Evolutionary conservation across 2,329 filamentous ascomycete species (phyloP).

Genomic region (Phyllosticta citribraziliensis): DNA sequence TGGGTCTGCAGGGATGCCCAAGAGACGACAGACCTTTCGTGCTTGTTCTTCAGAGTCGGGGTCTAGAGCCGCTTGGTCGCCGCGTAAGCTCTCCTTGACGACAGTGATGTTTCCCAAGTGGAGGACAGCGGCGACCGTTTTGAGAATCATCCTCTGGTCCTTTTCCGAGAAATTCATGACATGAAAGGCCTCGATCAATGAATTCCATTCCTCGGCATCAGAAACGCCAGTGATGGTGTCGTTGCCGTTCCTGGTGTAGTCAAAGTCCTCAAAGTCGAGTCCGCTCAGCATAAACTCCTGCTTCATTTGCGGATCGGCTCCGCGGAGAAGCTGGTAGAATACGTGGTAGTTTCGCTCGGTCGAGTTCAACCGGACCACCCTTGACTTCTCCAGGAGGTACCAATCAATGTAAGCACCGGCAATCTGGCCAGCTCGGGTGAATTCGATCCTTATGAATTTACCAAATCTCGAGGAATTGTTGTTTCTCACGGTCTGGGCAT

Average conservation of each 20-base stretch:
- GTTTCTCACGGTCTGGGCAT: slow-evolving; percentile 94
- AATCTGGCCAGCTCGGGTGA: slow-evolving; percentile 78
- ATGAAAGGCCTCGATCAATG: slow-evolving; percentile 80
- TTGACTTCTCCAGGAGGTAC: slow-evolving; percentile 97
- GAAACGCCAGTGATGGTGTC: slow-evolving; percentile 86
- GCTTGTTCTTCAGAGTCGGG: slow-evolving; percentile 66
- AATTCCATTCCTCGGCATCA: slow-evolving; percentile 82
- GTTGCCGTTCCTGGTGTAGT: slow-evolving; percentile 85
- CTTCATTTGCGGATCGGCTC: slow-evolving; percentile 64
- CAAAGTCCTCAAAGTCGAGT: slow-evolving; percentile 73
- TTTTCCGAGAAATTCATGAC: slow-evolving; percentile 87
- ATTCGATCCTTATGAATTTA: slow-evolving; percentile 97
- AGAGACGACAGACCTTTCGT: slow-evolving; percentile 67
- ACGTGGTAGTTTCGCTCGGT: slow-evolving; percentile 95
- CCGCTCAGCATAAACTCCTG: slow-evolving; percentile 66
- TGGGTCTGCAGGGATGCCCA: slow-evolving; percentile 74
- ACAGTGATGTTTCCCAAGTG: slow-evolving; percentile 90
- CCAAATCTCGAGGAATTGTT: slow-evolving; percentile 98
- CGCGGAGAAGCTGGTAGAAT: slow-evolving; percentile 90
- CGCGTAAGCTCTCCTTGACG: slow-evolving; percentile 79
- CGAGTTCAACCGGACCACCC: slow-evolving; percentile 78
- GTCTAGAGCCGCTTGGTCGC: slow-evolving; percentile 78
- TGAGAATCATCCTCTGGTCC: slow-evolving; percentile 74
- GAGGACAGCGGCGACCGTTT: slow-evolving; percentile 80
- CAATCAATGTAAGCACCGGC: slow-evolving; percentile 95